phyloP scores from a whole-genome alignment of 1,139 yeast genomes.

The Geotrichum carabidarum region DNA sequence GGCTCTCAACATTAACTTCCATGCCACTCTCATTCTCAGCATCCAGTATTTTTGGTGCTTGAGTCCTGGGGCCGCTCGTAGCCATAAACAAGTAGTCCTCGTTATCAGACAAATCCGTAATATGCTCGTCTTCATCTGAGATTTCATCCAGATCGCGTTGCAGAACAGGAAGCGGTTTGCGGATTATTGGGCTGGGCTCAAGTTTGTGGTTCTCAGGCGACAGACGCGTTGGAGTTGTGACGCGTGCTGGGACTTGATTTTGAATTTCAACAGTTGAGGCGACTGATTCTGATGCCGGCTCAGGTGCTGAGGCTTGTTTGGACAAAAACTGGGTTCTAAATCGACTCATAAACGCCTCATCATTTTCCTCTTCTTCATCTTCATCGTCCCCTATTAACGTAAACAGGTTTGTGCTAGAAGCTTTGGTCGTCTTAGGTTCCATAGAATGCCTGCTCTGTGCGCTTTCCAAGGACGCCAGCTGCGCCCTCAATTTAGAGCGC shows the following conservation, averaged over 20 bases:
- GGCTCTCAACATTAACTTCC: no score
- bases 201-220: neutral
- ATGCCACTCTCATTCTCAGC: no score
- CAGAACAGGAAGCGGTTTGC: no score
- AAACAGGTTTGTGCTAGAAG: neutral
- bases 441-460: neutral
- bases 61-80: no score
- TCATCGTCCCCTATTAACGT: neutral
- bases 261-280: neutral
- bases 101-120: conserved; percentile 3
- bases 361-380: conserved; percentile 8
- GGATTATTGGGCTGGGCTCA: neutral
- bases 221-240: neutral
- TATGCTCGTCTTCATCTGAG: no score
- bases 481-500: conserved; percentile 6
- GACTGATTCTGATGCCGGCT: neutral
- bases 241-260: neutral
- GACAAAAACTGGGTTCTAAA: conserved; percentile 10
- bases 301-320: no score
- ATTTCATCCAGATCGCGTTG: no score
- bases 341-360: conserved; percentile 14
- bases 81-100: conserved; percentile 1
- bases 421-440: neutral
- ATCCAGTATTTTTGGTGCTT: no score
- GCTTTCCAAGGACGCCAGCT: conserved; percentile 3